Base-by-base conservation (phyloP, 345 rosid species). In the Noccaea caerulescens region DNA sequence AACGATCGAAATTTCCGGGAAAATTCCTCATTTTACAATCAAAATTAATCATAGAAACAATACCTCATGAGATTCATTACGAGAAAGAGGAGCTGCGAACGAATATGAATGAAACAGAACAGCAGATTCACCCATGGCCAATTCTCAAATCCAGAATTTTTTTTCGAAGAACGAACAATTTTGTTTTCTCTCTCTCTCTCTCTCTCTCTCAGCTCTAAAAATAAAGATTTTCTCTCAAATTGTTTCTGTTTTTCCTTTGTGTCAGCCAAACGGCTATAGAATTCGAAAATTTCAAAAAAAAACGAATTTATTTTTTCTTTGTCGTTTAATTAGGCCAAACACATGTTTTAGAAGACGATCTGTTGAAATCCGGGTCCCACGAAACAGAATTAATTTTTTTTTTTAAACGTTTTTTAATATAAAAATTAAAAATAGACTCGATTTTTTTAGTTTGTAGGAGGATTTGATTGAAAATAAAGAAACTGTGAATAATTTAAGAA, bases 61-160 rank as follows among this genome's bases (percentile, higher is more conserved):
- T 27, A 87, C 98, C 94, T 93, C 88, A 44, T 58, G 71, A 72
- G 84, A 45, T 72, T 88, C 97, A 72, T 82, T 77, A 44, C 58
- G 71, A 51, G 87, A 59, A 41, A 83, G 54, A 73, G 79, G 89
- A 45, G 71, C 61, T 23, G 75, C 60, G 23, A 87, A 88, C 42
- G 98, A 84, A 72, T 86, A 83, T 3, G 98, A 90, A 71, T 91
- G 92, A 87, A 80, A 71, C 39, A 90, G 81, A 81, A 88, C 86
- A 64, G 92, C 75, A 47, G 96, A 77, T 64, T 93, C 98, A 36
- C 82, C 97, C 98, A 93, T 93, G 12, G 25, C 60, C 14, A 60
- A 53, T 27, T 42, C 59, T 72, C 55, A 25, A 50, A 50, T 38
- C 41, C 5, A 57, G 0, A 33, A 33, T 20, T 54, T 43, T 63